These are phyloP conservation scores for Eucalyptus regnans DNA, from an alignment of 345 rosid species.

Conservation along the genomic window DNA sequence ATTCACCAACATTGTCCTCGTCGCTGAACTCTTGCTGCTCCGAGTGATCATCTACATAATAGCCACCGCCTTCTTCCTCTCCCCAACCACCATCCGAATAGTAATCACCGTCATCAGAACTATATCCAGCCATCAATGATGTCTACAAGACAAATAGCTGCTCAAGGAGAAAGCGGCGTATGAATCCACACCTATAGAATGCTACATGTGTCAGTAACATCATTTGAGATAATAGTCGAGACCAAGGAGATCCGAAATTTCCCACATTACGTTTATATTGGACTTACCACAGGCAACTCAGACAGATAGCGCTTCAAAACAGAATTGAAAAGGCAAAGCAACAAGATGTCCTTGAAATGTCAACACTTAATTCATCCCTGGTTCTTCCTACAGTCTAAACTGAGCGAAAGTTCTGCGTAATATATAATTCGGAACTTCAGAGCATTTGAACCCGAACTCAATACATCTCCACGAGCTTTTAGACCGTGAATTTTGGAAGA, in stretches of 20 bases:
- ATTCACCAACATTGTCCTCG: neutral
- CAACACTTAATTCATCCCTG: neutral
- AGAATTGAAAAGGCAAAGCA: neutral
- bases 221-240: neutral
- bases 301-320: neutral
- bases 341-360: neutral
- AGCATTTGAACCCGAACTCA: neutral
- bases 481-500: neutral
- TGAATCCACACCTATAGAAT: neutral
- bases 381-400: neutral
- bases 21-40: neutral
- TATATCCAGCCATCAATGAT: neutral
- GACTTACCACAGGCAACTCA: neutral
- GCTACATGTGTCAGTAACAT: neutral
- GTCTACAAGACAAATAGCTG: neutral
- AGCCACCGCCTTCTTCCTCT: neutral
- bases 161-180: neutral
- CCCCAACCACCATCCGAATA: neutral
- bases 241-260: neutral
- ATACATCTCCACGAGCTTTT: neutral
- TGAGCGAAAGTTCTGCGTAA: neutral
- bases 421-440: neutral
- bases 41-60: neutral
- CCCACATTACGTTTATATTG: neutral
- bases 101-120: neutral